Conservation (phyloP, 1,139 yeast species). For the Debaryomyces udenii region DNA sequence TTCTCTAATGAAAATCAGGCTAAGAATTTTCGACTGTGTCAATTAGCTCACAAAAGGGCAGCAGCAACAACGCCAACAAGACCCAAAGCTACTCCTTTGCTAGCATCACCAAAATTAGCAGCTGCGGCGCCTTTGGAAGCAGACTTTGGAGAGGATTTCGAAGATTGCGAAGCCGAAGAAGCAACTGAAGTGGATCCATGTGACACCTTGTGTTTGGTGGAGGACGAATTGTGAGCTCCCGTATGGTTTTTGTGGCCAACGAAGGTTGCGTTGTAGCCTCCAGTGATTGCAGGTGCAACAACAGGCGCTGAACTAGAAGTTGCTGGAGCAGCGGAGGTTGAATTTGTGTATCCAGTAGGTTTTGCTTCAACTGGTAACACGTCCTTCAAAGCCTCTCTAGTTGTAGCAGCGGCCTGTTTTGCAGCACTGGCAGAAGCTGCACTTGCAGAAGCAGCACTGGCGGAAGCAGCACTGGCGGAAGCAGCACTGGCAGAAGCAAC, state of each 20-base stretch:
- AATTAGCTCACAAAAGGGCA: too few relatives aligned
- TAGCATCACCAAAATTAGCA: conserved; percentile 31
- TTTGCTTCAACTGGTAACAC: not conserved
- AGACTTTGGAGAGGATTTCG: not conserved
- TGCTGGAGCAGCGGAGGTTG: conserved; percentile 2
- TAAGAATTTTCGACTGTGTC: too few relatives aligned
- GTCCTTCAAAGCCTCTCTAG: not conserved
- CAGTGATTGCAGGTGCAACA: not conserved
- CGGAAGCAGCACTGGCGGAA: conserved; percentile 1
- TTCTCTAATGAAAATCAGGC: too few relatives aligned
- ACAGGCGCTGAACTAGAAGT: conserved; percentile 1
- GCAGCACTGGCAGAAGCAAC: not conserved
- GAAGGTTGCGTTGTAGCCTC: conserved; percentile 7
- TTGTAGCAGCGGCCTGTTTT: not conserved
- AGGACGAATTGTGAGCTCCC: not conserved
- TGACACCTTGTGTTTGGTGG: not conserved
- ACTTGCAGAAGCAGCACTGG: not conserved
- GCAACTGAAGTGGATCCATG: not conserved
- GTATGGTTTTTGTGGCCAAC: conserved; percentile 3
- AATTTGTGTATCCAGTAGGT: not conserved
- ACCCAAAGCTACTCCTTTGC: conserved; percentile 48
- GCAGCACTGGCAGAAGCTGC: conserved; percentile 3
- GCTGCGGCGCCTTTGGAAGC: conserved; percentile 9
- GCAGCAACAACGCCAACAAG: conserved; percentile 50
- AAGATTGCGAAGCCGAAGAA: not conserved